Evolutionary conservation across 2,329 filamentous ascomycete genomes (phyloP), one percentile per base, ranked within the genome.

Genomic region (Davidsoniella neocaledoniae): DNA sequence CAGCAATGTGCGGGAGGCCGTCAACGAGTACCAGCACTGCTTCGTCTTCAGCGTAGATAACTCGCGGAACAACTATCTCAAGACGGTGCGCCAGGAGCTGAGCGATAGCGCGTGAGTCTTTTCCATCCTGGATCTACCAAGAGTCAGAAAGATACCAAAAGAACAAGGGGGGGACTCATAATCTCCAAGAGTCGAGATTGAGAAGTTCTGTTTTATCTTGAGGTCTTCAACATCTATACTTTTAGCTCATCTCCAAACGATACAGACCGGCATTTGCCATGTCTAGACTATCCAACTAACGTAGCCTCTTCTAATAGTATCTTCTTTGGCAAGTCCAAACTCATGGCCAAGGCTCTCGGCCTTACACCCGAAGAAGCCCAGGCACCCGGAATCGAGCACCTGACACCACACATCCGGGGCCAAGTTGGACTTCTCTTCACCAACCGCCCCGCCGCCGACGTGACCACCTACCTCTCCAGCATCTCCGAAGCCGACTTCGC

Each of bases 271-370:
- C 12, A 9, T 33, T 12, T 33, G 8, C 29, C 29, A 33, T 33
- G 12, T 10, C 29, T 12, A 9, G 8, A 33, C 3, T 23, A 12
- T 33, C 7, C 8, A 12, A 33, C 29, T 9, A 33, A 33, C 8
- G 3, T 33, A 12, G 12, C 12, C 7, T 12, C 9, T 33, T 33
- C 9, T 33, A 1, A 44, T 59, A 91, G 88, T 59, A 72, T 98
- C 64, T 96, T 96, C 78, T 96, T 95, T 68, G 91, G 90, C 69
- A 98, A 96, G 72, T 96, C 90, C 53, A 96, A 96, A 70, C 88
- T 98, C 65, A 96, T 96, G 87, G 81, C 85, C 59, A 90, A 91
- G 68, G 88, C 91, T 51, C 82, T 98, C 23, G 91, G 91, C 62
- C 76, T 76, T 56, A 80, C 73, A 49, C 73, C 79, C 57, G 82